Evolutionary conservation across 768 basidiomycete genomes (phyloP).

Genomic region (Candolleomyces eurysporus): DNA sequence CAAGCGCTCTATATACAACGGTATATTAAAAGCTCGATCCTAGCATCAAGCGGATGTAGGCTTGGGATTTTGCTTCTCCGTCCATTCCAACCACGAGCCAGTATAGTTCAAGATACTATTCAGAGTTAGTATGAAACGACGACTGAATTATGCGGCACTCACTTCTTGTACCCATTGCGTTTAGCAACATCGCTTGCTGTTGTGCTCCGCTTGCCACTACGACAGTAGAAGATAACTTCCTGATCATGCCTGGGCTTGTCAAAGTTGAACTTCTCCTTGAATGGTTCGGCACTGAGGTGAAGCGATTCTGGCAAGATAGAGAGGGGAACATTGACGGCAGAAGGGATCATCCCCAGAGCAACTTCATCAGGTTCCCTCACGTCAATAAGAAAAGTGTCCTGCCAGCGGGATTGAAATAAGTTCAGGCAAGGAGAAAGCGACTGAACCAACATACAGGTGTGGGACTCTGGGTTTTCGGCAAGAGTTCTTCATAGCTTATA

Average conservation of each 20-base stretch:
- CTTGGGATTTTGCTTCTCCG: constrained; percentile 45
- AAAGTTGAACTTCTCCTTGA: constrained; percentile 67
- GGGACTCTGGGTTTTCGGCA: constrained; percentile 77
- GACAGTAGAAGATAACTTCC: constrained; percentile 86
- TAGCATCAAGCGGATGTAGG: constrained; percentile 1
- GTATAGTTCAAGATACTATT: constrained; percentile 69
- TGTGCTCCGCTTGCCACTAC: constrained; percentile 81
- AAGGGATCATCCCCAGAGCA: constrained; percentile 89
- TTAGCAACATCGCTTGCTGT: constrained; percentile 81
- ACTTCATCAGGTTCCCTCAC: constrained; percentile 95
- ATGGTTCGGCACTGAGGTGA: constrained; percentile 50
- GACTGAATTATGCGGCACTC: constrained; percentile 20
- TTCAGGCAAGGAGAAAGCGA: background rate
- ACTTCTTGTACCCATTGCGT: constrained; percentile 82
- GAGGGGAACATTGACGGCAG: constrained; percentile 86
- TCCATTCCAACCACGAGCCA: constrained; percentile 91
- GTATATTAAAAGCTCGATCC: too few relatives aligned
- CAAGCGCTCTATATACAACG: too few relatives aligned
- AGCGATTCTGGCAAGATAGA: constrained; percentile 71
- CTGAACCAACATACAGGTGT: constrained; percentile 45
- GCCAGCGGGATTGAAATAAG: background rate
- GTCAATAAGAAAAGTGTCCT: constrained; percentile 78
- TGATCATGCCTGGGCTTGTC: constrained; percentile 69
- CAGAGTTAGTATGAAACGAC: constrained; percentile 3
- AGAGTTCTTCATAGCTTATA: constrained; percentile 77